Percentiles rank a stretch among this genome's conserved stretches.
These are phyloP conservation scores for Aspergillus terreus DNA, from an alignment of 2,329 filamentous ascomycete genomes.

Conservation along the genomic window DNA sequence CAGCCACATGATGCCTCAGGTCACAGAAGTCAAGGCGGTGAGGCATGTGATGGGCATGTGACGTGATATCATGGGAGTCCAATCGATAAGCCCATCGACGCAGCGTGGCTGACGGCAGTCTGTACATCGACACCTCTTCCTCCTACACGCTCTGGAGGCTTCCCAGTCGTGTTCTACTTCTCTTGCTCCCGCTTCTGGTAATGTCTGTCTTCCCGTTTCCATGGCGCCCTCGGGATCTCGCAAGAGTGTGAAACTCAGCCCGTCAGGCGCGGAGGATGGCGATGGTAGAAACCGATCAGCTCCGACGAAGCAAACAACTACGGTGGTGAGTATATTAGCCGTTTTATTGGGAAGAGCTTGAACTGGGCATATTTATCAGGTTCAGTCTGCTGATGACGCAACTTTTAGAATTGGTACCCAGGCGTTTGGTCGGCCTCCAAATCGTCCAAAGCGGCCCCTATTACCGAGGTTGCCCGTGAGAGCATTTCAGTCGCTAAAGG, in stretches of 20 bases:
- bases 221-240: slow-evolving; percentile 41
- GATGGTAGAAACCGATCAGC: slow-evolving; percentile 20
- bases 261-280: slow-evolving; percentile 27
- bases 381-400: background rate
- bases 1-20: slow-evolving; percentile 21
- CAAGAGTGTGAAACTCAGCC: slow-evolving; percentile 43
- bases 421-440: slow-evolving; percentile 42
- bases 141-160: slow-evolving; percentile 7
- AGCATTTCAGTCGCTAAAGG: slow-evolving; percentile 45
- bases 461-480: slow-evolving; percentile 49
- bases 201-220: slow-evolving; percentile 30
- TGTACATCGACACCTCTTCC: background rate
- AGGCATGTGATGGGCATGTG: slow-evolving; percentile 24
- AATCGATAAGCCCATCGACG: background rate
- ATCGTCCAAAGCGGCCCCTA: slow-evolving; percentile 43
- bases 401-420: slow-evolving; percentile 40
- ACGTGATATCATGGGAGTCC: slow-evolving; percentile 28
- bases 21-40: slow-evolving; percentile 16
- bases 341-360: background rate
- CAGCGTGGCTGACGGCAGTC: background rate
- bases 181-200: slow-evolving; percentile 18
- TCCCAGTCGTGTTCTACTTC: slow-evolving; percentile 2
- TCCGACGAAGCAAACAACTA: slow-evolving; percentile 23
- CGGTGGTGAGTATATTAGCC: slow-evolving; percentile 25
- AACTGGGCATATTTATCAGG: no score